Evolutionary conservation across 2,329 filamentous ascomycete genomes (phyloP), one percentile per base, ranked within the genome.

Genomic region (Penicillium sclerotiorum): DNA sequence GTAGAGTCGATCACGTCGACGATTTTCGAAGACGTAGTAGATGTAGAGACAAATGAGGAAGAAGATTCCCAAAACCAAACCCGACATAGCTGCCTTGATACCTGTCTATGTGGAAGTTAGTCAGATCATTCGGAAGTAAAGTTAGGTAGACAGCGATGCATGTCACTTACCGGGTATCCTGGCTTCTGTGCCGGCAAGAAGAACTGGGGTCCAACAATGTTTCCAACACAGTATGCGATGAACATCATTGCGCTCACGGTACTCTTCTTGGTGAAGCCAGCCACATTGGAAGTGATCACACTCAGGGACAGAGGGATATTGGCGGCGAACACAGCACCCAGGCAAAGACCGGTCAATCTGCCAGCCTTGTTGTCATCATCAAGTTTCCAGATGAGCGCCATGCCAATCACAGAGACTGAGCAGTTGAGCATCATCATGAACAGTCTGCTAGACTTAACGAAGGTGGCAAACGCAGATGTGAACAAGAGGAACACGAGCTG

Each of bases 191-290:
- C 48, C 0, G 57, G 50, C 11, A 67, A 38, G 42, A 68, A 70
- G 35, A 70, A 65, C 32, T 70, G 65, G 9, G 69, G 67, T 0
- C 65, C 67, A 4, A 67, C 57, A 25, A 71, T 69, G 32, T 69
- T 69, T 4, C 65, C 66, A 35, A 69, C 47, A 30, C 68, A 68
- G 45, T 68, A 68, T 4, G 64, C 79, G 1, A 76, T 74, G 47
- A 82, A 82, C 15, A 82, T 56, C 20, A 78, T 65, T 0, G 78
- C 78, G 2, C 70, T 67, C 4, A 67, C 63, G 1, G 62, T 62
- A 36, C 64, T 67, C 22, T 65, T 63, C 44, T 72, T 72, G 1
- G 69, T 71, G 42, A 71, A 68, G 0, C 68, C 68, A 4, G 68
- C 66, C 3, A 70, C 63, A 22, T 72, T 72, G 3, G 66, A 69